Evolutionary conservation across 345 rosid species (phyloP).

Genomic region (Linum lewisii): DNA sequence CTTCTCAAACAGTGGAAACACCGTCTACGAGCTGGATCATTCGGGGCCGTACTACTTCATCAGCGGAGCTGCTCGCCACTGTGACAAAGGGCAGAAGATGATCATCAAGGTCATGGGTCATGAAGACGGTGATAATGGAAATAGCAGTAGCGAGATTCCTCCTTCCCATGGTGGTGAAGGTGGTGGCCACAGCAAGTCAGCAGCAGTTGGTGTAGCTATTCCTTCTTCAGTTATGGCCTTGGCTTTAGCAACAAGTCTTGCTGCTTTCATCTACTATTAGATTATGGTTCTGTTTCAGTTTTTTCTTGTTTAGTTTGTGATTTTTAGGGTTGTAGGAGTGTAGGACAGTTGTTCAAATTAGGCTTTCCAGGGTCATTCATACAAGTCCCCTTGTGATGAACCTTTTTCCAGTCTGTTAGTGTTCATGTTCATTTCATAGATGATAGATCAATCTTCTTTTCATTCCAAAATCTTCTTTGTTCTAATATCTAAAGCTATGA

Average conservation of each 20-base stretch:
- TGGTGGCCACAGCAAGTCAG: background rate
- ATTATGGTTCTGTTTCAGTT: background rate
- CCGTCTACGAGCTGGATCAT: slow-evolving; percentile 35
- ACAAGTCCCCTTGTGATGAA: too few species aligned
- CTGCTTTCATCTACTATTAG: background rate
- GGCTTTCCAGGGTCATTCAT: too few species aligned
- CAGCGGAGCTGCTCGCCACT: slow-evolving; percentile 53
- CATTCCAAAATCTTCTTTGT: too few species aligned
- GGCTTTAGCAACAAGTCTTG: background rate
- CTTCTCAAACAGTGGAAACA: slow-evolving; percentile 60
- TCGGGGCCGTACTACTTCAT: slow-evolving; percentile 57
- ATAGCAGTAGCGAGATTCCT: background rate
- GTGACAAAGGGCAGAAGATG: slow-evolving; percentile 51
- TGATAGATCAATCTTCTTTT: too few species aligned
- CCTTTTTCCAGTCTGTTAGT: too few species aligned
- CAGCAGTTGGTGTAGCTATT: background rate
- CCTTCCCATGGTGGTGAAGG: background rate
- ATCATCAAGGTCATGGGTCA: slow-evolving; percentile 34
- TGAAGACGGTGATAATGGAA: slow-evolving; percentile 10
- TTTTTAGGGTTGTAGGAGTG: background rate
- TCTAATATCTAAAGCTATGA: too few species aligned
- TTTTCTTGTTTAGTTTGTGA: background rate
- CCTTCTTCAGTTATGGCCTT: background rate
- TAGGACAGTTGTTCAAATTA: too few species aligned
- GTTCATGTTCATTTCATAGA: too few species aligned